Percentiles rank a stretch among this genome's conserved stretches.
These are phyloP conservation scores for Tephrocybe rancida DNA, from an alignment of 768 basidiomycete species.

Conservation along the genomic window DNA sequence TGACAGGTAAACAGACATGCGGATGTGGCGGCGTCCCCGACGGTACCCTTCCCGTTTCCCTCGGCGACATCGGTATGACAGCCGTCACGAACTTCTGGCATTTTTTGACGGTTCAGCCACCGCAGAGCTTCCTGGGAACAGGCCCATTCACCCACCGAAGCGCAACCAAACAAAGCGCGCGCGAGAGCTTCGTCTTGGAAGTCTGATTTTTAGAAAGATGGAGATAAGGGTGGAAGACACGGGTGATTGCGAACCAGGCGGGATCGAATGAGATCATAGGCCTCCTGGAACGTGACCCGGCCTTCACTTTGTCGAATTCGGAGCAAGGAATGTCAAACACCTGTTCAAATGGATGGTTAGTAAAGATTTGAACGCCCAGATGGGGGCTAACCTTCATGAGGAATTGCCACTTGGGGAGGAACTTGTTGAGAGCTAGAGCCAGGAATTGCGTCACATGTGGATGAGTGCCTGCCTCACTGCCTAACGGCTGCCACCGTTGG, in stretches of 20 bases:
- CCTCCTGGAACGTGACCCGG: not conserved
- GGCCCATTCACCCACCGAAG: conserved; percentile 69
- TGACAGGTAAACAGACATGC: conserved; percentile 38
- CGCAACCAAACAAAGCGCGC: conserved; percentile 60
- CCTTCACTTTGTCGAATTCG: conserved; percentile 14
- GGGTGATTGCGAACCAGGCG: conserved; percentile 92
- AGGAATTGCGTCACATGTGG: conserved; percentile 69
- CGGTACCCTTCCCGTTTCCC: conserved; percentile 12
- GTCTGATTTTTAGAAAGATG: conserved; percentile 51
- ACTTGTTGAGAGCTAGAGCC: conserved; percentile 84
- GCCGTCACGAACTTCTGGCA: conserved; percentile 72
- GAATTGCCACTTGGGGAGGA: conserved; percentile 72
- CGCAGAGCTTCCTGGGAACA: conserved; percentile 37
- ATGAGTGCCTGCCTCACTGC: conserved; percentile 16
- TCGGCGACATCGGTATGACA: conserved; percentile 47
- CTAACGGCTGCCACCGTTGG: not conserved
- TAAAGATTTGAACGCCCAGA: not conserved
- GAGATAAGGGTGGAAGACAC: conserved; percentile 81
- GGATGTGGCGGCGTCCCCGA: conserved; percentile 26
- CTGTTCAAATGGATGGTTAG: conserved; percentile 35
- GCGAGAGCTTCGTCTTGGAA: conserved; percentile 64
- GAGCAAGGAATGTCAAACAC: conserved; percentile 61
- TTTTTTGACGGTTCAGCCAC: conserved; percentile 42
- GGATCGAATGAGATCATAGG: conserved; percentile 72
- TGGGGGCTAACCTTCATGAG: conserved; percentile 62